phyloP scores from a whole-genome alignment of 768 basidiomycete genomes.

The Tricholoma matsutake region DNA sequence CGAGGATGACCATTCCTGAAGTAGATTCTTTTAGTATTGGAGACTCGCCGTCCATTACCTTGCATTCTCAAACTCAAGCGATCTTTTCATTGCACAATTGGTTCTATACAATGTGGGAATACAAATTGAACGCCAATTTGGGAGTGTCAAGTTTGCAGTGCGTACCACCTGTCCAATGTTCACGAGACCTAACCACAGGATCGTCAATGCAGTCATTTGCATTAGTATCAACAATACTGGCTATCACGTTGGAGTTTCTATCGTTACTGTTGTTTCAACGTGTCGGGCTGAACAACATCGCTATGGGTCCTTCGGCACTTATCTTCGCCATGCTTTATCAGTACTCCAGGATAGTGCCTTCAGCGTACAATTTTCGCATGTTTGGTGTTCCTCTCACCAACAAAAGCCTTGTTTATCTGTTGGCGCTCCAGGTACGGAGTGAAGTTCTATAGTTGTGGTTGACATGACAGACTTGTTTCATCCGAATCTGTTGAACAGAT shows the following conservation, averaged over 20 bases:
- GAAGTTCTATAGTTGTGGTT: neutral
- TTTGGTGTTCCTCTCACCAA: constrained; percentile 73
- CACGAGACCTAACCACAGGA: constrained; percentile 6
- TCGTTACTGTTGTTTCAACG: constrained; percentile 63
- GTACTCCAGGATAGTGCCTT: constrained; percentile 73
- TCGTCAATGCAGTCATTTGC: constrained; percentile 60
- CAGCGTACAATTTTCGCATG: constrained; percentile 71
- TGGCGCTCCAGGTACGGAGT: constrained; percentile 64
- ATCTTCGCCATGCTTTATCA: constrained; percentile 84
- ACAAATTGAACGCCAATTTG: constrained; percentile 81
- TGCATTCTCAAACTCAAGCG: constrained; percentile 81
- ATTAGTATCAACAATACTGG: constrained; percentile 62
- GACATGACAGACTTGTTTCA: constrained; percentile 6
- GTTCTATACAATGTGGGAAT: constrained; percentile 69
- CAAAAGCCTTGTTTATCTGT: constrained; percentile 70
- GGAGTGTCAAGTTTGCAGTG: constrained; percentile 85
- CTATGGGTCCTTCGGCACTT: constrained; percentile 72
- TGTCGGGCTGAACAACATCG: constrained; percentile 68
- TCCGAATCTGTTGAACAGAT: constrained; percentile 42
- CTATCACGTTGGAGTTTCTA: constrained; percentile 66
- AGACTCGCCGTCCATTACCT: constrained; percentile 70
- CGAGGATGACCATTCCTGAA: constrained; percentile 29
- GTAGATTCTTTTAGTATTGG: constrained; percentile 68
- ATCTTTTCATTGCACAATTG: constrained; percentile 74
- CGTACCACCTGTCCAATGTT: constrained; percentile 21